phyloP scores from a whole-genome alignment of 495 filamentous ascomycete species.

The Patellaria atrata region DNA sequence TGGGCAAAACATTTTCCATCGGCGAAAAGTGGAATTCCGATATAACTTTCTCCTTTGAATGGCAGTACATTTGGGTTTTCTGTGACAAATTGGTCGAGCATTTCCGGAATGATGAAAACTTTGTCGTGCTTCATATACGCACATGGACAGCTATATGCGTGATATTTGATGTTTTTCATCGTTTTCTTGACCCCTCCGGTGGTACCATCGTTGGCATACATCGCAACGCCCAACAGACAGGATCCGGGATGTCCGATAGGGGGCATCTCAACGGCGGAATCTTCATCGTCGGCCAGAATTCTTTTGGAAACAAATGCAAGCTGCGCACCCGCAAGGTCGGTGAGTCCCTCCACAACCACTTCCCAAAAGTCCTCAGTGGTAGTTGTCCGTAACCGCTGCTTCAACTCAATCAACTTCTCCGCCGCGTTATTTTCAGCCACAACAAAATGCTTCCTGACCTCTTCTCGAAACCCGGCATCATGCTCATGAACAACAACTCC shows the following conservation, averaged over 20 bases:
- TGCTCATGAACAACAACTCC: constrained; percentile 30
- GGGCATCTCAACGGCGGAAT: constrained; percentile 42
- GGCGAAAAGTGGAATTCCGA: constrained; percentile 58
- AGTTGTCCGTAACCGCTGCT: constrained; percentile 39
- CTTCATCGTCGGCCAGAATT: constrained; percentile 45
- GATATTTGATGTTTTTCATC: constrained; percentile 47
- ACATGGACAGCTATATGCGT: constrained; percentile 49
- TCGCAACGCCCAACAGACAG: constrained; percentile 51
- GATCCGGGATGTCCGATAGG: constrained; percentile 42
- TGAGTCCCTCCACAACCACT: constrained; percentile 50
- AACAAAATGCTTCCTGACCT: constrained; percentile 34
- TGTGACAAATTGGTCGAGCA: constrained; percentile 41
- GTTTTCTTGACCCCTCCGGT: constrained; percentile 34
- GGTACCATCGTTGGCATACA: constrained; percentile 52
- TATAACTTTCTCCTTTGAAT: constrained; percentile 51
- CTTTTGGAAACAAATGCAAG: constrained; percentile 58
- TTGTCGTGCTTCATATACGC: constrained; percentile 61
- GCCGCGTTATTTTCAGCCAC: constrained; percentile 45
- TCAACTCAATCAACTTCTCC: constrained; percentile 48
- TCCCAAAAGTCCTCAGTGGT: constrained; percentile 53
- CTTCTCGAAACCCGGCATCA: constrained; percentile 35
- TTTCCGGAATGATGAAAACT: constrained; percentile 56
- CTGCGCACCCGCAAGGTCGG: constrained; percentile 49
- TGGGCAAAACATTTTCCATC: constrained; percentile 58
- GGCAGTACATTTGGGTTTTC: constrained; percentile 47